Base-by-base conservation (phyloP, 768 basidiomycete genomes). In the Mrakia hoshinonis region DNA sequence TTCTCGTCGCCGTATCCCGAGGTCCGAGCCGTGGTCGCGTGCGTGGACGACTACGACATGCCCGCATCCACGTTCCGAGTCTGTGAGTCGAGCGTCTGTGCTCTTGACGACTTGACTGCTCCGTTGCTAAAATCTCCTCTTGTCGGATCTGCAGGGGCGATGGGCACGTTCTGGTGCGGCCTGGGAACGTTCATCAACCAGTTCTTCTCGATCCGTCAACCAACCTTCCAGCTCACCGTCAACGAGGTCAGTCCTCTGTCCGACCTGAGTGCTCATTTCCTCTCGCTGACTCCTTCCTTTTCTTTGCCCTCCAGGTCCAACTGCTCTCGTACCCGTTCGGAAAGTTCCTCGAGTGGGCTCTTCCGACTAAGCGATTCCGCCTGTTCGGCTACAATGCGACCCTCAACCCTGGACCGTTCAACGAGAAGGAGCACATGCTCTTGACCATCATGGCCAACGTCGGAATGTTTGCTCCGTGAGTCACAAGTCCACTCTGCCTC, bases 1-100 rank as follows among this genome's bases (percentile, higher is more conserved):
- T 73, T 58, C 69, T 72, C 74, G 11, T 76, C 75, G 10, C 75
- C 75, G 22, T 76, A 76, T 55, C 74, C 74, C 5, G 74, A 76
- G 77, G 89, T 90, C 15, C 85, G 89, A 55, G 86, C 87, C 10
- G 88, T 89, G 9, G 88, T 89, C 11, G 85, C 87, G 24, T 72
- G 70, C 78, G 85, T 84, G 39, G 88, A 90, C 75, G 88, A 89
- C 76, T 83, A 83, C 4, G 79, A 79, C 46, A 88, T 89, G 81
- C 87, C 87, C 0, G 83, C 81, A 5, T 83, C 82, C 31, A 76
- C 76, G 26, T 68, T 74, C 64, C 73, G 75, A 9, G 74, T 73
- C 6, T 87, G 86, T 86, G 79, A 84, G 0, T 79, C 43, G 43
- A 43, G 15, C 43, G 6, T 43, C 7, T n/a, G n/a, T n/a, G n/a